Base-by-base conservation (phyloP, 495 filamentous ascomycete species). In the Penicillium waksmanii region DNA sequence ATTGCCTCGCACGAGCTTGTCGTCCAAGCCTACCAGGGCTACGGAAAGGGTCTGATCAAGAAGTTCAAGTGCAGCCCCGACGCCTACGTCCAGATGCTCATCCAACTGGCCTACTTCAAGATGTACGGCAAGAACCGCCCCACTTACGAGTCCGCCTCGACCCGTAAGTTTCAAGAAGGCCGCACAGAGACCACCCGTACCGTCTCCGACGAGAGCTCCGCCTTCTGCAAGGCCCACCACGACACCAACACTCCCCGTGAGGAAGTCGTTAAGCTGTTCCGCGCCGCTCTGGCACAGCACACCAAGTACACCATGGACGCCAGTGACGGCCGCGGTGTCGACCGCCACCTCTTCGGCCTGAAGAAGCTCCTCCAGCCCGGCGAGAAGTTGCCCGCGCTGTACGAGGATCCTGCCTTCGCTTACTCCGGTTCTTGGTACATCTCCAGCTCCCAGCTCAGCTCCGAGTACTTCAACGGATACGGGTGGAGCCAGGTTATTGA, bases 401-500 rank as follows among this genome's bases (percentile, higher is more conserved):
- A 87, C 80, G 81, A 88, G 75, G 96, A 99, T 71, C 90, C 93
- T 1, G 87, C 92, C 33, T 98, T 83, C 73, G 65, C 76, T 10
- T 99, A 99, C 80, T 92, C 87, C 51, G 79, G 81, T 70, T 92
- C 85, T 31, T 99, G 96, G 96, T 97, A 85, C 77, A 75, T 99
- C 60, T 92, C 87, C 31, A 92, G 87, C 35, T 89, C 84, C 65
- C 96, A 99, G 83, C 77, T 99, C 70, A 93, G 89, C 77, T 92
- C 87, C 27, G 96, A 99, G 82, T 96, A 86, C 80, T 99, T 98
- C 81, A 98, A 99, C 71, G 96, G 96, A 15, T 99, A 99, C 79
- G 96, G 96, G 33, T 99, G 96, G 96, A 96, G 91, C 69, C 94
- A 99, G 83, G 96, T 99, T 18, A 89, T 98, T 57, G 94, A 98